A percentile compares a stretch with the other conserved stretches of the same genome.
phyloP scores from a whole-genome alignment of 192 early-diverging fungal species.

The Irineochytrium annulatum region DNA sequence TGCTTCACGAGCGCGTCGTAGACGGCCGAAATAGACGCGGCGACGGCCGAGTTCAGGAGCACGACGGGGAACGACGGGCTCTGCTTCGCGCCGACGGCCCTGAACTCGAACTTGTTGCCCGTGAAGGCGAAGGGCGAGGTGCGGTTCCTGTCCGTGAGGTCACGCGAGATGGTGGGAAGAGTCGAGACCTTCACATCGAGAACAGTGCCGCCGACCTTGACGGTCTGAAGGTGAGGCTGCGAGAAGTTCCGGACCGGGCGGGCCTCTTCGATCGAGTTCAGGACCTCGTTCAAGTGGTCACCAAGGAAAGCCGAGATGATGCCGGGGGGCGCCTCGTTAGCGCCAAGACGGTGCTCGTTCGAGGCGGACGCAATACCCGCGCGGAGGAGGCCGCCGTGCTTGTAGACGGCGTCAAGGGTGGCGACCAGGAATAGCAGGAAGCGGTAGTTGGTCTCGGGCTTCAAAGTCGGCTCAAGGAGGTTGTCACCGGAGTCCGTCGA shows the following conservation, averaged over 20 bases:
- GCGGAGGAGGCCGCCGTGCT: conserved; percentile 88
- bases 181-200: conserved; percentile 93
- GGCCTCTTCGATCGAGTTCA: conserved; percentile 85
- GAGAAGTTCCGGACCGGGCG: conserved; percentile 83
- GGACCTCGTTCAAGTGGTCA: conserved; percentile 92
- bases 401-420: conserved; percentile 84
- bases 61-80: conserved; percentile 95
- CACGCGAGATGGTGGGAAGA: conserved; percentile 86
- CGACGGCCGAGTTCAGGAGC: conserved; percentile 87
- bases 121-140: conserved; percentile 99
- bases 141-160: conserved; percentile 99
- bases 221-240: conserved; percentile 83
- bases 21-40: conserved; percentile 73
- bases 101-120: conserved; percentile 99
- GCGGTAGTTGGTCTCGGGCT: conserved; percentile 97
- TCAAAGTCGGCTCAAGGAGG: conserved; percentile 91
- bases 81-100: conserved; percentile 95
- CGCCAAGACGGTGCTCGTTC: conserved; percentile 98
- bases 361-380: conserved; percentile 88
- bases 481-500: conserved; percentile 94
- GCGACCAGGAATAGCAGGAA: conserved; percentile 95
- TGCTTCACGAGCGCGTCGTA: conserved; percentile 69
- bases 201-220: conserved; percentile 91
- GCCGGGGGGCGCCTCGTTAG: conserved; percentile 95
- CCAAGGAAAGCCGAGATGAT: conserved; percentile 98